Evolutionary conservation across 345 rosid genomes (phyloP).

Genomic region (Heritiera fomes): DNA sequence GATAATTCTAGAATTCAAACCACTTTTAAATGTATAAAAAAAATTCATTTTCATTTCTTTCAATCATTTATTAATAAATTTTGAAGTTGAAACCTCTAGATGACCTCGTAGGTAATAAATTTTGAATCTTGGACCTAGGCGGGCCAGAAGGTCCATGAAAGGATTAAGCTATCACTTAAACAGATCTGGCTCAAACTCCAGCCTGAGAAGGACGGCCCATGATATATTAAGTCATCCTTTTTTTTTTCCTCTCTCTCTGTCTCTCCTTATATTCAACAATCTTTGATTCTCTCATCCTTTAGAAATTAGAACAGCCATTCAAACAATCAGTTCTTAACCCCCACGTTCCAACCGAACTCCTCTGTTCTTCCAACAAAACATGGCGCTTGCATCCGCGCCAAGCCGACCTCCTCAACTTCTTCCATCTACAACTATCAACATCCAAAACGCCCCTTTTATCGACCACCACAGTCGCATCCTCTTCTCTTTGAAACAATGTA

Average conservation of each 20-base stretch:
- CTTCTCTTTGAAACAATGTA: slow-evolving; percentile 41
- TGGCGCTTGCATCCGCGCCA: slow-evolving; percentile 38
- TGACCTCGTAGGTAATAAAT: too few species aligned
- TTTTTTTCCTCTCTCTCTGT: too few species aligned
- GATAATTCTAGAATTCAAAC: too few species aligned
- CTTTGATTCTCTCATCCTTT: neutral
- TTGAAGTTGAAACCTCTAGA: too few species aligned
- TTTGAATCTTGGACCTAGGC: neutral
- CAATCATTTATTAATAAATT: too few species aligned
- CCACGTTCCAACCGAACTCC: neutral
- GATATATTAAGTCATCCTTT: neutral
- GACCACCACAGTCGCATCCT: slow-evolving; percentile 47
- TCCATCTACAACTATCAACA: slow-evolving; percentile 17
- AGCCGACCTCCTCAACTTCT: slow-evolving; percentile 39
- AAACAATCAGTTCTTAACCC: neutral
- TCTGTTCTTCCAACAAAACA: slow-evolving; percentile 4
- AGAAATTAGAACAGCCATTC: neutral
- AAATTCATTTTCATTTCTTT: too few species aligned
- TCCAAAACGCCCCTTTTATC: slow-evolving; percentile 19
- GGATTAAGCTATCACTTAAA: neutral
- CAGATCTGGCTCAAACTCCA: neutral
- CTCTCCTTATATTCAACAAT: neutral
- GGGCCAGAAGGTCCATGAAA: neutral
- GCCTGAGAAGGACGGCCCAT: neutral
- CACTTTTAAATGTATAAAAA: too few species aligned